These are phyloP conservation scores for Drechslerella coelobrocha DNA, from an alignment of 2,329 filamentous ascomycete species.

Conservation along the genomic window DNA sequence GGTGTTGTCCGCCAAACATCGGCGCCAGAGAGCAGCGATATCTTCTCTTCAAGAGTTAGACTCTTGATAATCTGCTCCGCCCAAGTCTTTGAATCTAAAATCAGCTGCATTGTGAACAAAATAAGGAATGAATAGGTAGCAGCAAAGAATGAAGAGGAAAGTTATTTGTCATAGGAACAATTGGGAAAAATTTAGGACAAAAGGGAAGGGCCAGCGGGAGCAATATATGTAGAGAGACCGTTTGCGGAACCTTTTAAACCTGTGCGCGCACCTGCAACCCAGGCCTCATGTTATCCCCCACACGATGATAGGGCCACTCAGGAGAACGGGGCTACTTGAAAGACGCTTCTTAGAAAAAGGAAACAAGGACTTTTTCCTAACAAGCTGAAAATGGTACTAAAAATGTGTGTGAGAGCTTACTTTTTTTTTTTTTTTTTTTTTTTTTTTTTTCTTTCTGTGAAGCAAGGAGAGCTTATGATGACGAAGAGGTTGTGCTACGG, in stretches of 20 bases:
- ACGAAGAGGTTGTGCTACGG: slow-evolving; percentile 50
- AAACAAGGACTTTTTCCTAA: slow-evolving; percentile 48
- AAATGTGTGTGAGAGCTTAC: slow-evolving; percentile 46
- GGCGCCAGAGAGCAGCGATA: slow-evolving; percentile 55
- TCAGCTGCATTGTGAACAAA: slow-evolving; percentile 52
- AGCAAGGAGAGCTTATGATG: slow-evolving; percentile 51
- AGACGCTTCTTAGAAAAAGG: slow-evolving; percentile 33
- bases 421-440: slow-evolving; percentile 30
- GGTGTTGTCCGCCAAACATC: slow-evolving; percentile 55
- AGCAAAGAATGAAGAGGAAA: slow-evolving; percentile 31
- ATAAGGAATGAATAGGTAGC: slow-evolving; percentile 45
- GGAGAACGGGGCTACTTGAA: slow-evolving; percentile 44
- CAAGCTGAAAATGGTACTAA: slow-evolving; percentile 44
- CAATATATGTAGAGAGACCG: slow-evolving; percentile 50
- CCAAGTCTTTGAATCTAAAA: slow-evolving; percentile 55
- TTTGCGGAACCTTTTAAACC: slow-evolving; percentile 46
- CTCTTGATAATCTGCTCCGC: slow-evolving; percentile 53
- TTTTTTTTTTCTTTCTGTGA: slow-evolving; percentile 11
- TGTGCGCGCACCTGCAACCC: slow-evolving; percentile 30
- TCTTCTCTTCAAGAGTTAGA: slow-evolving; percentile 56
- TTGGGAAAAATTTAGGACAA: slow-evolving; percentile 50
- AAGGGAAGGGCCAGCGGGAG: slow-evolving; percentile 48
- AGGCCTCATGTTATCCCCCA: slow-evolving; percentile 50
- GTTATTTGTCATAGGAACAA: slow-evolving; percentile 46
- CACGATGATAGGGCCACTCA: slow-evolving; percentile 45